Percentiles rank a stretch among this genome's conserved stretches.
phyloP scores from a whole-genome alignment of 257 asterid species.

The Lycium ferocissimum region DNA sequence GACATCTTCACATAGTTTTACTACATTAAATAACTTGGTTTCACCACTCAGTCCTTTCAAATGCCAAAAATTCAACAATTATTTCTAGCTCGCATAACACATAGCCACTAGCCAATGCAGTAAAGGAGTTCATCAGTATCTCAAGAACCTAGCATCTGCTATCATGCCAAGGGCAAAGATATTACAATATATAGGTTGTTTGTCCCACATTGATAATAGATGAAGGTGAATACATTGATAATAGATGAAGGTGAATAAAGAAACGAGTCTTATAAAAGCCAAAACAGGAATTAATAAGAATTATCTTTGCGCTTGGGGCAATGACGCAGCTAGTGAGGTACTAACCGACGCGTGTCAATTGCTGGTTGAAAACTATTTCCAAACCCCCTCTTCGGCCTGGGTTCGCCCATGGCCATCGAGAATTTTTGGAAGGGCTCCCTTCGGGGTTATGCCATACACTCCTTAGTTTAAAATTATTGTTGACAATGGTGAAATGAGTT shows the following conservation, averaged over 20 bases:
- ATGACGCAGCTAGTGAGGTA: slow-evolving; percentile 51
- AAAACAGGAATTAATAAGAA: fast-evolving
- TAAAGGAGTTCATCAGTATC: background rate
- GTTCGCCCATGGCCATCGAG: slow-evolving; percentile 32
- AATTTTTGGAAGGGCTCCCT: slow-evolving; percentile 50
- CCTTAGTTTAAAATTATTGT: slow-evolving; percentile 17
- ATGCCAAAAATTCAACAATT: background rate
- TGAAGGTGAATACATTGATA: slow-evolving; percentile 21
- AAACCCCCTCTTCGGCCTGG: slow-evolving; percentile 41
- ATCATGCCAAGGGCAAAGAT: background rate
- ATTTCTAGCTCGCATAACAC: background rate
- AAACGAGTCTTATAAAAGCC: background rate
- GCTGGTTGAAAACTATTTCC: slow-evolving; percentile 52
- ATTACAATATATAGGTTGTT: background rate
- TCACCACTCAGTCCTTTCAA: background rate
- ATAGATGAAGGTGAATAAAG: background rate
- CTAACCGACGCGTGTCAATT: slow-evolving; percentile 50
- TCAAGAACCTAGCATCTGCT: background rate
- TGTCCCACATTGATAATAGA: slow-evolving; percentile 42
- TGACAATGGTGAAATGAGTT: no score
- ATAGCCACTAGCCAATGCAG: background rate
- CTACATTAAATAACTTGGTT: background rate
- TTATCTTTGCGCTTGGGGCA: slow-evolving; percentile 51
- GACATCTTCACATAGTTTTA: background rate
- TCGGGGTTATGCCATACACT: background rate